phyloP scores from a whole-genome alignment of 176 grass and related monocot genomes.

The Rhynchospora breviuscula region DNA sequence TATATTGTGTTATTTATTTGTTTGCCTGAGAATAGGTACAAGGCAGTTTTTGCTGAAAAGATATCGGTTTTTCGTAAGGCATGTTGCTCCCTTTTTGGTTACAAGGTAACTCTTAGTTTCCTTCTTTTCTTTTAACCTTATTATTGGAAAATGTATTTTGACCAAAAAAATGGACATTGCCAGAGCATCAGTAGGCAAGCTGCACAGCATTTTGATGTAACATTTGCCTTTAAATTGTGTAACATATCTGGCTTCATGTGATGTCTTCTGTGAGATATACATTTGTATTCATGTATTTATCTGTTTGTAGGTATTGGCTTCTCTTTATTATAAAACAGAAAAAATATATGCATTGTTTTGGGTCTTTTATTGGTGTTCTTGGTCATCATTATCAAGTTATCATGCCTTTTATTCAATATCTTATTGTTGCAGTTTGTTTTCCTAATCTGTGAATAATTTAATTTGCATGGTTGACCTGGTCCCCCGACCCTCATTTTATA shows the following conservation, averaged over 20 bases:
- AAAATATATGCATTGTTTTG: background rate
- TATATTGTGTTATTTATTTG: slow-evolving; percentile 19
- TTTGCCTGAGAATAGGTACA: slow-evolving; percentile 62
- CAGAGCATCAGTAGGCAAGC: background rate
- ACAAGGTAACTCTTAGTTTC: slow-evolving; percentile 50
- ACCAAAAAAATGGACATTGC: background rate
- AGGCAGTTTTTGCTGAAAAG: slow-evolving; percentile 90
- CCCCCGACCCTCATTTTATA: slow-evolving; percentile 31
- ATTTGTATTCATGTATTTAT: background rate
- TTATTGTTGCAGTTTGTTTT: background rate
- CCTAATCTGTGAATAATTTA: background rate
- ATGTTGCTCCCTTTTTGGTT: slow-evolving; percentile 93
- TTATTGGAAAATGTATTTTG: background rate
- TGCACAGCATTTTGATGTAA: background rate
- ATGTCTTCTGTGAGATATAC: background rate
- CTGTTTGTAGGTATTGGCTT: background rate
- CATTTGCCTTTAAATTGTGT: background rate
- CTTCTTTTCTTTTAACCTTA: background rate
- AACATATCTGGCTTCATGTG: background rate
- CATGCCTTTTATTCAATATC: background rate
- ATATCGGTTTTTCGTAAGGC: slow-evolving; percentile 92
- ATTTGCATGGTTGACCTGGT: background rate
- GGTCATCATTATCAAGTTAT: background rate
- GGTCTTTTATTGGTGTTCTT: background rate
- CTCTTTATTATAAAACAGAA: slow-evolving; percentile 5